Base-by-base conservation (phyloP, 2,329 filamentous ascomycete species). In the Ciborinia camelliae region DNA sequence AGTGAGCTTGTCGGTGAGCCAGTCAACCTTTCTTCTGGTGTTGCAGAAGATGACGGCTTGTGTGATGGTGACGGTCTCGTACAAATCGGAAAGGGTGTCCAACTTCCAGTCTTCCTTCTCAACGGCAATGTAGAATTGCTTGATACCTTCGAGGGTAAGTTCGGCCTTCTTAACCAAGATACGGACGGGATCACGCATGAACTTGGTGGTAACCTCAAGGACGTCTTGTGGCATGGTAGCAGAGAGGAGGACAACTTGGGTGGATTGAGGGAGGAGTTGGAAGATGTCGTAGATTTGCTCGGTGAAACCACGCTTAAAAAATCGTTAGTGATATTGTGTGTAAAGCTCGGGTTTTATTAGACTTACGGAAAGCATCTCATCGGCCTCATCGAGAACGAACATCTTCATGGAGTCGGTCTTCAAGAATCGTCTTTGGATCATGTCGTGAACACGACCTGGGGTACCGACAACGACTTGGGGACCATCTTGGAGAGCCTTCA, bases 231-330 rank as follows among this genome's bases (percentile, higher is more conserved):
- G 95, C 89, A 99, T 96, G 79, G 95, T 99, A 76, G 95, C 95
- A 67, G 95, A 98, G 64, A 99, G 88, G 66, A 99, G 91, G 73
- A 98, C 94, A 72, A 99, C 95, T 86, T 99, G 95, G 78, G 94
- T 99, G 69, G 92, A 93, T 82, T 97, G 95, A 65, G 95, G 95
- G 63, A 99, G 90, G 68, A 97, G 91, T 83, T 97, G 94, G 89
- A 97, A 99, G 82, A 99, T 96, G 81, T 99, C 95, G 86, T 99
- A 99, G 84, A 99, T 99, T 85, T 99, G 95, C 85, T 99, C 95
- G 76, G 93, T 97, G 88, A 99, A 99, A 86, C 95, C 95, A 77
- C 94, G 94, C 86, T 91, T 71, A 32, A 47, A 75, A 62, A 37
- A 63, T 57, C 71, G 76, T 82, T 75, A 82, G 78, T 45, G 64